Evolutionary conservation across 2,329 filamentous ascomycete genomes (phyloP).

Genomic region (Ustulina deusta): DNA sequence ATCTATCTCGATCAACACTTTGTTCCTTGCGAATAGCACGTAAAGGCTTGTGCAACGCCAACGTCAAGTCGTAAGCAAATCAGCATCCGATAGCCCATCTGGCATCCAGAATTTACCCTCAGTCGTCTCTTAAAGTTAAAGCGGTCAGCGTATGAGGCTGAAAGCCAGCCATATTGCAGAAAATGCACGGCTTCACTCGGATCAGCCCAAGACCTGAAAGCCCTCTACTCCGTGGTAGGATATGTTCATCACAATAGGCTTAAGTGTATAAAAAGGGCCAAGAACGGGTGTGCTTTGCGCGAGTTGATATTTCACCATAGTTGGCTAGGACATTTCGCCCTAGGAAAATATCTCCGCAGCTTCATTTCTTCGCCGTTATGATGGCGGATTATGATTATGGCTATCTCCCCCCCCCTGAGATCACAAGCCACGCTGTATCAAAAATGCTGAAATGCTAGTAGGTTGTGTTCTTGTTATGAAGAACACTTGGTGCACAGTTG

Average conservation of each 20-base stretch:
- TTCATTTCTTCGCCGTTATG: not conserved
- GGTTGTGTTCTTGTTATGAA: not conserved
- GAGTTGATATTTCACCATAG: constrained; percentile 1
- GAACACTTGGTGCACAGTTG: not conserved
- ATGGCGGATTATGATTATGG: not conserved
- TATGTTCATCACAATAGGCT: not conserved
- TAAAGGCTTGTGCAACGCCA: too few relatives aligned
- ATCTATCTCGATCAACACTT: too few relatives aligned
- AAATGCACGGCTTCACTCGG: not conserved
- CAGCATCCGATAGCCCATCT: too few relatives aligned
- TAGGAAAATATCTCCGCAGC: not conserved
- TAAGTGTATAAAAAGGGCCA: not conserved
- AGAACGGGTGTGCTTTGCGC: not conserved
- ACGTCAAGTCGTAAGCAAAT: too few relatives aligned
- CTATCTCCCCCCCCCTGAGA: not conserved
- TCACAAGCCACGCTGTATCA: not conserved
- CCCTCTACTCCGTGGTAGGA: not conserved
- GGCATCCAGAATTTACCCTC: too few relatives aligned
- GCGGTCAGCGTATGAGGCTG: not conserved
- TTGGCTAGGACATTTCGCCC: not conserved
- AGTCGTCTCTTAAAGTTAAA: not conserved
- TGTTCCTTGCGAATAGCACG: too few relatives aligned
- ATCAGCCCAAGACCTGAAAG: not conserved
- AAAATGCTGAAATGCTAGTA: not conserved
- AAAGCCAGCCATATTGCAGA: not conserved